Percentiles rank a stretch among this genome's conserved stretches.
phyloP scores from a whole-genome alignment of 176 grass and related monocot species.

The Bolboschoenus planiculmis region DNA sequence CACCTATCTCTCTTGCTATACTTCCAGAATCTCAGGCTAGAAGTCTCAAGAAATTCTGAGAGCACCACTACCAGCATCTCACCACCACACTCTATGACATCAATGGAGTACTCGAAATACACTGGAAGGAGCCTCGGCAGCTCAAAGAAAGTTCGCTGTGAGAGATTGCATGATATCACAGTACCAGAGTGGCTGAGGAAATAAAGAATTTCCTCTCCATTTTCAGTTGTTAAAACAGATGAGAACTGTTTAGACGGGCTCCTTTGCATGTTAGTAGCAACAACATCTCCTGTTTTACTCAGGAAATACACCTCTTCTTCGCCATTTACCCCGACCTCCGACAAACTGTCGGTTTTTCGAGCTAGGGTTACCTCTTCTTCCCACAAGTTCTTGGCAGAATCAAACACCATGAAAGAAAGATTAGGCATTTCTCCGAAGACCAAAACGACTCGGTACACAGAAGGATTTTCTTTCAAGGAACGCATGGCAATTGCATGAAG shows the following conservation, averaged over 20 bases:
- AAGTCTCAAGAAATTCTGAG: slow-evolving; percentile 68
- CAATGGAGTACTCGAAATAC: slow-evolving; percentile 75
- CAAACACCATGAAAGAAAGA: slow-evolving; percentile 41
- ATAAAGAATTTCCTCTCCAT: slow-evolving; percentile 43
- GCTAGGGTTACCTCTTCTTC: slow-evolving; percentile 29
- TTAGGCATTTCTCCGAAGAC: slow-evolving; percentile 48
- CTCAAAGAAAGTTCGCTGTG: slow-evolving; percentile 37
- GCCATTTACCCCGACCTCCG: not conserved
- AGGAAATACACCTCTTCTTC: slow-evolving; percentile 53
- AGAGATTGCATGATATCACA: slow-evolving; percentile 53
- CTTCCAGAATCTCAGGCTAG: slow-evolving; percentile 74
- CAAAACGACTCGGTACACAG: slow-evolving; percentile 45
- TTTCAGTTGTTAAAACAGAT: slow-evolving; percentile 31
- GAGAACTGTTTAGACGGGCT: slow-evolving; percentile 58
- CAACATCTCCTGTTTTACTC: slow-evolving; percentile 71
- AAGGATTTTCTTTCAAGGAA: slow-evolving; percentile 17
- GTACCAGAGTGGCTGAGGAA: slow-evolving; percentile 64
- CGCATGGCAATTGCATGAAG: slow-evolving; percentile 66
- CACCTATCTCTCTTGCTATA: slow-evolving; percentile 23
- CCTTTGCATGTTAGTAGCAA: slow-evolving; percentile 65
- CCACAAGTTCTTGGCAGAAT: slow-evolving; percentile 49
- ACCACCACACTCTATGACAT: slow-evolving; percentile 54
- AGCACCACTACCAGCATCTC: slow-evolving; percentile 58
- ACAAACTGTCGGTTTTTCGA: slow-evolving; percentile 24
- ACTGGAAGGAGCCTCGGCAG: slow-evolving; percentile 54